These are phyloP conservation scores for Vanderwaltozyma polyspora DNA, from an alignment of 805 yeast species.

Conservation along the genomic window DNA sequence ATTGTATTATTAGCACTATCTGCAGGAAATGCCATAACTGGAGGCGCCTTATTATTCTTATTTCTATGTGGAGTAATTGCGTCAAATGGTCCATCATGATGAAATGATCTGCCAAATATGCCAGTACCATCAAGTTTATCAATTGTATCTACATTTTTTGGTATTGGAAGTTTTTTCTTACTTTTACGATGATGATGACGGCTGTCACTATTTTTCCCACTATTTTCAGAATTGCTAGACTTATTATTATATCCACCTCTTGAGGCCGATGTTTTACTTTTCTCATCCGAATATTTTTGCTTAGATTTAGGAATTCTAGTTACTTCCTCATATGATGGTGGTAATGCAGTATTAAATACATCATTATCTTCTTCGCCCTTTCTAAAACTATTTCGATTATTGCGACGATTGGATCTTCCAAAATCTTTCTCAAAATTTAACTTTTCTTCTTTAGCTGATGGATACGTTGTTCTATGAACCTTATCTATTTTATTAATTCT, in stretches of 20 bases:
- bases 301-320: not conserved
- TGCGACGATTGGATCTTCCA: too few relatives aligned
- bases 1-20: slow-evolving; percentile 69
- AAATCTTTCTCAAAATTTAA: too few relatives aligned
- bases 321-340: slow-evolving; percentile 1
- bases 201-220: not conserved
- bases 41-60: slow-evolving; percentile 64
- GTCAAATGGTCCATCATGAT: slow-evolving; percentile 98
- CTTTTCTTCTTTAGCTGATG: too few relatives aligned
- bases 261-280: too few relatives aligned
- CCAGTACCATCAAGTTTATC: slow-evolving; percentile 96
- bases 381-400: too few relatives aligned
- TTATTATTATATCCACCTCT: too few relatives aligned
- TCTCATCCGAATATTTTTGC: not conserved
- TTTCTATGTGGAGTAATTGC: slow-evolving; percentile 97
- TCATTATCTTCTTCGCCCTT: too few relatives aligned
- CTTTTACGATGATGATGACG: slow-evolving; percentile 4
- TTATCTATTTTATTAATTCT: too few relatives aligned
- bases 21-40: slow-evolving; percentile 88
- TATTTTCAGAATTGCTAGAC: not conserved
- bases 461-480: too few relatives aligned
- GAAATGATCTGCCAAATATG: slow-evolving; percentile 87
- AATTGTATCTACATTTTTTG: slow-evolving; percentile 80
- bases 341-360: too few relatives aligned
- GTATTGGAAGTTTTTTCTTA: slow-evolving; percentile 32